Base-by-base conservation (phyloP, 2,329 filamentous ascomycete species). In the Rasamsonia emersonii region DNA sequence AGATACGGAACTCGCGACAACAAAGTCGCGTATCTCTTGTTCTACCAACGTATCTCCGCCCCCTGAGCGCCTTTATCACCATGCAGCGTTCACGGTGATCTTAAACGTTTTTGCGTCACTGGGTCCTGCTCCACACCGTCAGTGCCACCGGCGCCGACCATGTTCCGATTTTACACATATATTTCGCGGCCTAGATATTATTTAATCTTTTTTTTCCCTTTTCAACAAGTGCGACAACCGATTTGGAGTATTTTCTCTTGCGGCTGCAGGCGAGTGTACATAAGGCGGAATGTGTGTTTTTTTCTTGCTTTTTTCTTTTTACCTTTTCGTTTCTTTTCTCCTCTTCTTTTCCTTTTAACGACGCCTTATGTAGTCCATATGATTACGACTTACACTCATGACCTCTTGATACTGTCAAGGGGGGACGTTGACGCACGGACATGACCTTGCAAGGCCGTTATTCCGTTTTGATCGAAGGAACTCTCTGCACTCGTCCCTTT, bases 1-100 rank as follows among this genome's bases (percentile, higher is more conserved):
- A 56, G 60, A 58, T 77, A 78, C 47, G 70, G 70, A 11, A 60
- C 83, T 53, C 86, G 85, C 60, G 89, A 96, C 58, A 94, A 89
- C 70, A 94, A 93, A 70, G 89, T 95, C 37, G 91, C 91, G 3
- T 98, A 98, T 62, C 76, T 98, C 44, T 65, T 98, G 52, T 93
- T 98, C 64, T 98, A 98, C 59, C 82, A 95, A 65, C 77, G 77
- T 49, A 74, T 91, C 24, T 29, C 36, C 18, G 18, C 32, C n/a
- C n/a, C n/a, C n/a, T n/a, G n/a, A n/a, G n/a, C n/a, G n/a, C n/a
- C n/a, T n/a, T n/a, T n/a, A n/a, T n/a, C n/a, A n/a, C n/a, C n/a
- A n/a, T n/a, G n/a, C n/a, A n/a, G n/a, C n/a, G n/a, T n/a, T n/a
- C n/a, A n/a, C n/a, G n/a, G n/a, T n/a, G n/a, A n/a, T n/a, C n/a